phyloP scores from a whole-genome alignment of 2,329 filamentous ascomycete genomes.

The Incumbomyces delicatus region DNA sequence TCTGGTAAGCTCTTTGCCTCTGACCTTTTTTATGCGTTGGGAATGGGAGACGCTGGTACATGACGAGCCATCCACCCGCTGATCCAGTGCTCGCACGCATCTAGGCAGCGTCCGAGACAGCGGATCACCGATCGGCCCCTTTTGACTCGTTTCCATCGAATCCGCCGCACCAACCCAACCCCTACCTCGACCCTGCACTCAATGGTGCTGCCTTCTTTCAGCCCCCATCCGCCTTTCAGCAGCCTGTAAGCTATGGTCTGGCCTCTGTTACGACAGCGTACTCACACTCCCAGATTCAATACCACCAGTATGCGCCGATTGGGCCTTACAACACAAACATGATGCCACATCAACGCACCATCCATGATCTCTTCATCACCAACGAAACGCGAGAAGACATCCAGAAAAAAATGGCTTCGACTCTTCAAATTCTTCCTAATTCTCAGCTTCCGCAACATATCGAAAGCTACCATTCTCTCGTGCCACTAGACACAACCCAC shows the following conservation, averaged over 20 bases:
- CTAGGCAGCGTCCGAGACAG: background rate
- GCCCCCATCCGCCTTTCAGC: conserved; percentile 48
- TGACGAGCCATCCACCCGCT: background rate
- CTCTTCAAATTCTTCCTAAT: conserved; percentile 73
- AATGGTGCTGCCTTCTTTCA: conserved; percentile 58
- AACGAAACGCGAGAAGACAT: conserved; percentile 80
- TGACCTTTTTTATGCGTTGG: too few species aligned
- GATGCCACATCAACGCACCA: conserved; percentile 71
- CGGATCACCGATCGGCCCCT: conserved; percentile 3
- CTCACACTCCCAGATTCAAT: conserved; percentile 54
- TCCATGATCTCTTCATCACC: conserved; percentile 85
- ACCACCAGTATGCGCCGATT: conserved; percentile 85
- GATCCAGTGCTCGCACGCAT: background rate
- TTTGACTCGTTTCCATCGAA: conserved; percentile 22
- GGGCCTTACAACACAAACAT: conserved; percentile 75
- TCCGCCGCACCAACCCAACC: conserved; percentile 44
- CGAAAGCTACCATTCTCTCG: conserved; percentile 84
- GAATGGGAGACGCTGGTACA: too few species aligned
- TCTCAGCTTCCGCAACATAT: conserved; percentile 64
- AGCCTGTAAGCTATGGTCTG: conserved; percentile 45
- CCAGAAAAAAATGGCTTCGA: conserved; percentile 78
- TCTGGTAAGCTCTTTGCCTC: conserved; percentile 34
- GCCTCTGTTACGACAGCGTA: background rate
- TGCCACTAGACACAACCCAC: conserved; percentile 73
- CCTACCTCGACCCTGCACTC: conserved; percentile 63